These are phyloP conservation scores for Ceratocystis lukuohia DNA, from an alignment of 2,329 filamentous ascomycete species.

Conservation along the genomic window DNA sequence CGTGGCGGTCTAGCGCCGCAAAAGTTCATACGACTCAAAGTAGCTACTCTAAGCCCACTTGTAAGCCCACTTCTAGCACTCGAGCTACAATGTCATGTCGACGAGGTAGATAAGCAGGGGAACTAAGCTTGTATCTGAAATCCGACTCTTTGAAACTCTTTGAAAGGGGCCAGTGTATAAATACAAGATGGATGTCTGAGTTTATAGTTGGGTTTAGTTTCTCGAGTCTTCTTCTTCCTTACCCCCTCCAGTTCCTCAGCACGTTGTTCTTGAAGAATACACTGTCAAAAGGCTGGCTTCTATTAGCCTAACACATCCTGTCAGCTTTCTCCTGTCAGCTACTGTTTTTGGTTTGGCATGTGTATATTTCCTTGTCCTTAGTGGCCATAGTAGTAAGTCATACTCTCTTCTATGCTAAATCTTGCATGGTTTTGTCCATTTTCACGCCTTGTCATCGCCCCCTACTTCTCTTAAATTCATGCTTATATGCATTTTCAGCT, in stretches of 20 bases:
- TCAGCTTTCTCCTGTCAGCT: not conserved
- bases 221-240: not conserved
- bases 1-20: not conserved
- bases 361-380: not conserved
- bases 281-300: not conserved
- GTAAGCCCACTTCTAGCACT: not conserved
- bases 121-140: not conserved
- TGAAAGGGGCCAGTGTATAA: not conserved
- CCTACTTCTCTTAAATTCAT: not conserved
- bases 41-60: too few species aligned
- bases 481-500: not conserved
- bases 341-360: not conserved
- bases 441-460: not conserved
- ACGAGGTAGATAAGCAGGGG: not conserved
- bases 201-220: not conserved
- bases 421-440: not conserved
- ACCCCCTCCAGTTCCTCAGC: not conserved
- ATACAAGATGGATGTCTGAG: not conserved
- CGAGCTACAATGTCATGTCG: not conserved
- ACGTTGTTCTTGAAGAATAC: not conserved
- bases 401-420: not conserved
- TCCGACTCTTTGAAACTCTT: too few species aligned
- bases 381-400: not conserved
- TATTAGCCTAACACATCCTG: not conserved
- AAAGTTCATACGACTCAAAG: not conserved